Base-by-base conservation (phyloP, 345 rosid species). In the Populus nigra region DNA sequence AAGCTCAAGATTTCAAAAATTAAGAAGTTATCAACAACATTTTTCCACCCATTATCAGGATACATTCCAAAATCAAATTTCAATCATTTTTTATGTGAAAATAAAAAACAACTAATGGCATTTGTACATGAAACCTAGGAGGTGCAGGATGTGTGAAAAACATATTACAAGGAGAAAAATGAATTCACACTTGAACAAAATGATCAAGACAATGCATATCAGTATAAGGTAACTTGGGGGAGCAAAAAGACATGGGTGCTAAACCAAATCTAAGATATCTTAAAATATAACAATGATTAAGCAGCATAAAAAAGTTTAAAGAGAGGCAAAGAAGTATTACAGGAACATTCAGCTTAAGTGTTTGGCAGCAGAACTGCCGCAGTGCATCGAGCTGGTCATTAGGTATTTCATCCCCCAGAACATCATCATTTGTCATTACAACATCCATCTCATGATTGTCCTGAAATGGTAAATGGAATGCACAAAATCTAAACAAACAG, bases 371-470 rank as follows among this genome's bases (percentile, higher is more conserved):
- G 78, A 88, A 89, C 4, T 71, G 81, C 39, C 91, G 90, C 81
- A 91, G 69, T 35, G 81, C 81, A 79, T 88, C 86, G 82, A 76
- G 85, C 89, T 96, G 99, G 72, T 93, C 96, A 53, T 68, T 59
- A 76, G 98, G 99, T 83, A 96, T 90, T 85, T 96, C 97, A 87
- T 93, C 99, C 29, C 99, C 99, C 80, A 96, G 84, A 80, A 93
- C 79, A 84, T 96, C 98, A 88, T 96, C 97, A 90, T 93, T 96
- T 69, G 98, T 91, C 97, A 93, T 88, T 68, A 68, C 72, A 12
- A 78, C 87, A 76, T 87, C 90, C 47, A 80, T 75, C 79, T 85
- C 95, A 69, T 77, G 86, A 83, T 87, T 87, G 68, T 86, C 96
- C 98, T 96, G 89, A 81, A 80, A 79, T 57, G 68, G 75, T 29